Evolutionary conservation across 1,284 basidiomycete species (phyloP).

Genomic region (Puccinia brachypodii): DNA sequence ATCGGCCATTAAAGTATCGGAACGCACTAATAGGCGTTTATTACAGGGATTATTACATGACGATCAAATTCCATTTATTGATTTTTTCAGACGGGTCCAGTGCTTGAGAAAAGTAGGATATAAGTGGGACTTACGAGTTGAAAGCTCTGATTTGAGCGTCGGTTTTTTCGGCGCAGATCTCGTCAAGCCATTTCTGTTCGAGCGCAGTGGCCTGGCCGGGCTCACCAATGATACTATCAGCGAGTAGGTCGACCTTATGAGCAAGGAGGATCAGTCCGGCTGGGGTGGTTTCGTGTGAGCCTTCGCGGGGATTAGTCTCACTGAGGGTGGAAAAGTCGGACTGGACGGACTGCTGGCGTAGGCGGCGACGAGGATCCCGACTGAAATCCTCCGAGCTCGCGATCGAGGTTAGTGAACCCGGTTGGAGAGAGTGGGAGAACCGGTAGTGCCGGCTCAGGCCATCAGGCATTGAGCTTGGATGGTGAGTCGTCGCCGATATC

Average conservation of each 20-base stretch:
- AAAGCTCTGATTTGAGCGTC: constrained; percentile 35
- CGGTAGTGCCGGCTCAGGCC: background rate
- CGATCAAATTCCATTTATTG: background rate
- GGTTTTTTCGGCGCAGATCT: constrained; percentile 32
- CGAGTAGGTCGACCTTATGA: background rate
- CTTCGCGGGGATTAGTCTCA: background rate
- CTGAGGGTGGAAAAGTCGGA: constrained; percentile 23
- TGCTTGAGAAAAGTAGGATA: background rate
- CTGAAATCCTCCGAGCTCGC: constrained; percentile 19
- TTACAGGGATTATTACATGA: no score
- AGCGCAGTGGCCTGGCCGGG: constrained; percentile 35
- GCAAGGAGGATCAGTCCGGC: background rate
- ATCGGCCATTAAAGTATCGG: constrained; percentile 45
- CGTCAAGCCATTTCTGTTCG: constrained; percentile 40
- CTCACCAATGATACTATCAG: constrained; percentile 38
- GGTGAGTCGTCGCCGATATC: background rate
- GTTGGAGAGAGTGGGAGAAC: constrained; percentile 1
- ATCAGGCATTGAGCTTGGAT: constrained; percentile 5
- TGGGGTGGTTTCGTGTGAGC: background rate
- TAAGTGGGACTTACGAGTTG: constrained; percentile 36
- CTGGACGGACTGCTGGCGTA: constrained; percentile 31
- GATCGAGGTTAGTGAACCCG: constrained; percentile 24
- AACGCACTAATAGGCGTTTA: constrained; percentile 23
- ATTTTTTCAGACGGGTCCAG: no score
- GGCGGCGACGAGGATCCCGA: background rate